phyloP scores from a whole-genome alignment of 2,329 filamentous ascomycete genomes.

The Claviceps purpurea region DNA sequence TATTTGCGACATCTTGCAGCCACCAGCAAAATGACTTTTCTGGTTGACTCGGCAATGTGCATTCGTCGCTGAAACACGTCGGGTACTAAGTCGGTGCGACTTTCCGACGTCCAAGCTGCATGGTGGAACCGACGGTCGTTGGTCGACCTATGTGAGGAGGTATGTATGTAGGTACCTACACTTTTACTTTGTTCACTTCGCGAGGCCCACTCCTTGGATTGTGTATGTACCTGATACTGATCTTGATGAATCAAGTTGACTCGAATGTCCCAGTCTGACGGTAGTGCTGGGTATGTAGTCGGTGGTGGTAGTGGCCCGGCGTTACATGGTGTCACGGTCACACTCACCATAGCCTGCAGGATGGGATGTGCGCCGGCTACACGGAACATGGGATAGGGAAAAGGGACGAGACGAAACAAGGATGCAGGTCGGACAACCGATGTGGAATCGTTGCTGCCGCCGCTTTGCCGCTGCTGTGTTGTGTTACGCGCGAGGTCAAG shows the following conservation, averaged over 20 bases:
- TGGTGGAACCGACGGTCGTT: neutral
- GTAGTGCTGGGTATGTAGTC: neutral
- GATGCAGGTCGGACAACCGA: neutral
- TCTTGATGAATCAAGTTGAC: neutral
- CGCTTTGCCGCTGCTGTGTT: neutral
- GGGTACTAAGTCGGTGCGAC: neutral
- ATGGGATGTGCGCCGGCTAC: neutral
- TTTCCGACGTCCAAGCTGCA: neutral
- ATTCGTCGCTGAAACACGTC: slow-evolving; percentile 13
- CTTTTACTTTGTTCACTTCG: neutral
- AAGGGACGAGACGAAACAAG: neutral
- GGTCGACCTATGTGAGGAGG: no score
- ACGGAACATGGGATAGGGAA: neutral
- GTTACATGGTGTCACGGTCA: neutral
- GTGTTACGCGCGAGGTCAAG: neutral
- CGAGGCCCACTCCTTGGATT: neutral
- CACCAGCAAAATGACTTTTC: neutral
- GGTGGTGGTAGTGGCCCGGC: neutral
- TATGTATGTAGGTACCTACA: no score
- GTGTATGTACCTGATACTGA: no score
- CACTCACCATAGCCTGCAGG: neutral
- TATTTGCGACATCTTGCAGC: neutral
- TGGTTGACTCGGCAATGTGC: slow-evolving; percentile 13
- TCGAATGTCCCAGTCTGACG: neutral
- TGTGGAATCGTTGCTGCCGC: neutral